phyloP scores from a whole-genome alignment of 1,139 yeast species.

The Geotrichum bryndzae region DNA sequence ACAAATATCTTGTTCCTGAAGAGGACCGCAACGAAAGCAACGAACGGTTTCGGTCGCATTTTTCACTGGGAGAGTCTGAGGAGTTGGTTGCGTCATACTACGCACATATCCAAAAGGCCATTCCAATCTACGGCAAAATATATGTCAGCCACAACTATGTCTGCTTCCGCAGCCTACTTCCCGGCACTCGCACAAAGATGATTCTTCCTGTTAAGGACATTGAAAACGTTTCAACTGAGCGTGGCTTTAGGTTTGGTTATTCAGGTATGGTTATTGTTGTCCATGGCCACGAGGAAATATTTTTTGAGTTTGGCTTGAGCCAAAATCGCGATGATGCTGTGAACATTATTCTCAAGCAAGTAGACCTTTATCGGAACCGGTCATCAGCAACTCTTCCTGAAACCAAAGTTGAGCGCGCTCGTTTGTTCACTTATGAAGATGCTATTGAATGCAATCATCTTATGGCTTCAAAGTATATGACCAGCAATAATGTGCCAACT shows the following conservation, averaged over 20 bases:
- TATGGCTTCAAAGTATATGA: neutral
- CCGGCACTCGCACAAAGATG: slow-evolving; percentile 77
- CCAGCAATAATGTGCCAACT: neutral
- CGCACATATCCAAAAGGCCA: slow-evolving; percentile 60
- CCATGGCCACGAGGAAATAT: slow-evolving; percentile 69
- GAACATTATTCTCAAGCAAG: slow-evolving; percentile 44
- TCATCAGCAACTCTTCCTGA: neutral
- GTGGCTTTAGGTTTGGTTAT: slow-evolving; percentile 60
- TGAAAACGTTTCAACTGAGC: slow-evolving; percentile 60
- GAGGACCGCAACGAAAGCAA: slow-evolving; percentile 44
- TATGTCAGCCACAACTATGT: slow-evolving; percentile 61
- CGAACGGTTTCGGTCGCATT: slow-evolving; percentile 55
- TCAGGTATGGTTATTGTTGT: slow-evolving; percentile 63
- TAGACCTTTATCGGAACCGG: slow-evolving; percentile 36
- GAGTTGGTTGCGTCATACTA: slow-evolving; percentile 62
- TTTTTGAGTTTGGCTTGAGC: slow-evolving; percentile 66
- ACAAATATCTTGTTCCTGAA: slow-evolving; percentile 43
- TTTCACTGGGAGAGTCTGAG: slow-evolving; percentile 52
- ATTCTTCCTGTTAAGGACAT: slow-evolving; percentile 71
- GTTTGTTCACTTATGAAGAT: slow-evolving; percentile 33
- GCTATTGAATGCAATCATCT: slow-evolving; percentile 9
- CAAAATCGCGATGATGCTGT: slow-evolving; percentile 71
- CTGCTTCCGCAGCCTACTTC: slow-evolving; percentile 74
- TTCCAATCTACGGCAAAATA: slow-evolving; percentile 78
- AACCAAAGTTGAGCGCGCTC: slow-evolving; percentile 25